phyloP scores from a whole-genome alignment of 2,329 filamentous ascomycete species.

The Trichocomaceae sp. region DNA sequence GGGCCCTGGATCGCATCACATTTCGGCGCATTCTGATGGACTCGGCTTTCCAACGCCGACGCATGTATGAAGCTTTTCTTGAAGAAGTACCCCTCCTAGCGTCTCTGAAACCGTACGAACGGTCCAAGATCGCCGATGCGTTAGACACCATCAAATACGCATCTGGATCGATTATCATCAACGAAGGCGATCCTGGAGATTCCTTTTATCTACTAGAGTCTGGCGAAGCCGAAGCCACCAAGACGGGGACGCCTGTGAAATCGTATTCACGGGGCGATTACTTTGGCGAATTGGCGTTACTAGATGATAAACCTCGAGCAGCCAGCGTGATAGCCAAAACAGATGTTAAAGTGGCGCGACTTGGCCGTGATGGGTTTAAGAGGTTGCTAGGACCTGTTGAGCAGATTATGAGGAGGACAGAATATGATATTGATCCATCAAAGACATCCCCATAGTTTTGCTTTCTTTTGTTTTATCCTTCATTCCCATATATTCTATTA shows the following conservation, averaged over 20 bases:
- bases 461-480: not conserved
- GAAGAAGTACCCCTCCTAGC: constrained; percentile 85
- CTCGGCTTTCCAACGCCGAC: constrained; percentile 87
- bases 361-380: constrained; percentile 94
- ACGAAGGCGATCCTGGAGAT: constrained; percentile 82
- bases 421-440: constrained; percentile 28
- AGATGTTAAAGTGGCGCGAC: constrained; percentile 84
- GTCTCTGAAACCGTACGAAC: constrained; percentile 81
- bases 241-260: constrained; percentile 68
- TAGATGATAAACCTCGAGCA: constrained; percentile 89
- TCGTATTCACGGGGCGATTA: constrained; percentile 88
- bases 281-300: constrained; percentile 88
- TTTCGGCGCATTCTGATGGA: constrained; percentile 99
- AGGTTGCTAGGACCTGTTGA: constrained; percentile 86
- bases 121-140: constrained; percentile 94
- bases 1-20: constrained; percentile 90
- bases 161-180: constrained; percentile 74
- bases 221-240: constrained; percentile 81
- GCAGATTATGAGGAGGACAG: constrained; percentile 75
- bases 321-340: constrained; percentile 78
- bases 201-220: constrained; percentile 86
- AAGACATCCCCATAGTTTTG: constrained; percentile 17
- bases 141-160: constrained; percentile 85
- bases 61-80: constrained; percentile 95
- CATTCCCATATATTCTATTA: not conserved